A percentile compares a stretch with the other conserved stretches of the same genome.
phyloP scores from a whole-genome alignment of 2,329 filamentous ascomycete species.

The Biscogniauxia mediterranea region DNA sequence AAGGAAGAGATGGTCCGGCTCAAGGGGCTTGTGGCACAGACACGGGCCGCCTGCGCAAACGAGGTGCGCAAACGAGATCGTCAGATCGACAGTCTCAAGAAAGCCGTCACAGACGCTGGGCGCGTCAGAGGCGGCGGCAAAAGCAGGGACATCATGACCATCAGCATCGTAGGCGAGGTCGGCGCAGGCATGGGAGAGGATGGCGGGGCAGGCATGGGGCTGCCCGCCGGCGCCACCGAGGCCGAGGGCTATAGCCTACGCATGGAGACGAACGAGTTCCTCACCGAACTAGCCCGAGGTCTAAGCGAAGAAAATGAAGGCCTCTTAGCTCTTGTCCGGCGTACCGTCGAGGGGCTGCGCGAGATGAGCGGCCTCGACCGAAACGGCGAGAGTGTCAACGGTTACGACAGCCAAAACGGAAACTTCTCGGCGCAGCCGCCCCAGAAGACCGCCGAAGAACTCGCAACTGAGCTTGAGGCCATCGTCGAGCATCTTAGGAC shows the following conservation, averaged over 20 bases:
- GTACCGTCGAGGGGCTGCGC: conserved; percentile 68
- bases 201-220: conserved; percentile 14
- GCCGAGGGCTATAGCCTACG: conserved; percentile 67
- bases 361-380: conserved; percentile 61
- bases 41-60: conserved; percentile 81
- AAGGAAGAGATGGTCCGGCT: conserved; percentile 81
- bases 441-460: conserved; percentile 55
- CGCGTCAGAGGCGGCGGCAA: conserved; percentile 58
- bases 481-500: conserved; percentile 79
- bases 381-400: conserved; percentile 25
- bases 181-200: conserved; percentile 53
- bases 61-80: conserved; percentile 88
- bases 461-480: conserved; percentile 71
- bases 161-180: conserved; percentile 57
- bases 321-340: conserved; percentile 68
- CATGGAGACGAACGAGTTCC: conserved; percentile 86
- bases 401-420: conserved; percentile 3
- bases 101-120: conserved; percentile 72
- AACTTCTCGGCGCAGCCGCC: conserved; percentile 13
- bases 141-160: conserved; percentile 54
- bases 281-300: conserved; percentile 78
- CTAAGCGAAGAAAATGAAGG: conserved; percentile 91
- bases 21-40: conserved; percentile 77
- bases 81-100: conserved; percentile 85
- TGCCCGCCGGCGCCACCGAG: conserved; percentile 35